These are phyloP conservation scores for Stenogyne calaminthoides DNA, from an alignment of 305 asterid genomes.

Conservation along the genomic window DNA sequence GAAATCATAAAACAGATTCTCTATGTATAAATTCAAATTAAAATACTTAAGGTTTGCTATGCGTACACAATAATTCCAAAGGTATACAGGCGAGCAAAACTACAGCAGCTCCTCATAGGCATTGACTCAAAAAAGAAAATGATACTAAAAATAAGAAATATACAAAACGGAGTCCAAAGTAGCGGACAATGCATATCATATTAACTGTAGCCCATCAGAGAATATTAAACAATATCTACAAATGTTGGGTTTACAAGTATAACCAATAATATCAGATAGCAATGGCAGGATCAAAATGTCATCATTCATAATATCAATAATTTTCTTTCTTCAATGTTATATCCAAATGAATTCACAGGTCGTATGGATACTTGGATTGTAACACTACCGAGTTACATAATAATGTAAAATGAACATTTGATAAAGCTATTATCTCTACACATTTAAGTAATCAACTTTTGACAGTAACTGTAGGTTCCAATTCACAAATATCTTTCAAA, in stretches of 20 bases:
- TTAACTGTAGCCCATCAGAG: neutral
- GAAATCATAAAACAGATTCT: constrained; percentile 27
- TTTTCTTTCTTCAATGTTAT: too few relatives aligned
- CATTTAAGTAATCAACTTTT: neutral
- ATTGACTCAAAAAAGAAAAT: neutral
- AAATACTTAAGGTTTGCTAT: neutral
- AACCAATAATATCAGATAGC: too few relatives aligned
- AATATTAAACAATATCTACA: too few relatives aligned
- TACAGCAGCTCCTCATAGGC: too few relatives aligned
- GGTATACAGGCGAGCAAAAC: neutral
- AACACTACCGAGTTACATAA: neutral
- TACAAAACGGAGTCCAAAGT: neutral
- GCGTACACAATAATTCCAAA: neutral
- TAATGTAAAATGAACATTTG: neutral
- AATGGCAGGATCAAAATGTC: too few relatives aligned
- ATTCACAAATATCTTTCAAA: neutral
- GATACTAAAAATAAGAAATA: neutral
- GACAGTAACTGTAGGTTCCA: neutral
- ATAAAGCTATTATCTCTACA: neutral
- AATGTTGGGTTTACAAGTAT: too few relatives aligned
- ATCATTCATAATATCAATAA: too few relatives aligned
- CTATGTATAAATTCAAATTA: neutral
- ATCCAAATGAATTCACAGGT: neutral
- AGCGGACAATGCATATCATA: neutral
- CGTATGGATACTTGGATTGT: neutral